These are phyloP conservation scores for Cryptosporidium viatorum DNA, from an alignment of 169 alveolate genomes.

Conservation along the genomic window DNA sequence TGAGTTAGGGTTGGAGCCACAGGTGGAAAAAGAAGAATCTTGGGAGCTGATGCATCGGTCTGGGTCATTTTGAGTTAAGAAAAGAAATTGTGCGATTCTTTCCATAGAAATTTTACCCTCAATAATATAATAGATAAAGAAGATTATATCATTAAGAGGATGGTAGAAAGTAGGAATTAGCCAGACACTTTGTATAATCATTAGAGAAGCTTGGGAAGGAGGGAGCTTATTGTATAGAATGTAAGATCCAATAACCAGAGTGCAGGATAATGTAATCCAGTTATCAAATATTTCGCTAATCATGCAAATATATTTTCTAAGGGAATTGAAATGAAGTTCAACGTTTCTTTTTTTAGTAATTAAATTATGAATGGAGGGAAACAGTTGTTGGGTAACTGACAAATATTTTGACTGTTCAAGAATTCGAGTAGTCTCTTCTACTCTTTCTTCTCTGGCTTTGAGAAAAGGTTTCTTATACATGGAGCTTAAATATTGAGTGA, in stretches of 20 bases:
- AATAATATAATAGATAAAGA: slow-evolving; percentile 23
- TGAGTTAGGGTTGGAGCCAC: neutral
- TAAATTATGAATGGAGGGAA: slow-evolving; percentile 20
- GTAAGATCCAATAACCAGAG: slow-evolving; percentile 32
- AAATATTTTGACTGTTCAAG: slow-evolving; percentile 59
- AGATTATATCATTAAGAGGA: slow-evolving; percentile 41
- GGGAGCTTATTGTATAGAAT: slow-evolving; percentile 36
- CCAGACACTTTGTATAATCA: slow-evolving; percentile 68
- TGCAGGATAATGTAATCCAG: slow-evolving; percentile 39
- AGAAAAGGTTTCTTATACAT: slow-evolving; percentile 57
- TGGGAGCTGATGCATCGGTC: neutral
- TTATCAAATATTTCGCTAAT: slow-evolving; percentile 40
- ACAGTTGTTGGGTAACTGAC: slow-evolving; percentile 63
- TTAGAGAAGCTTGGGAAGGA: slow-evolving; percentile 34
- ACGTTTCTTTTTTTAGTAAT: neutral
- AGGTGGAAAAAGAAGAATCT: neutral
- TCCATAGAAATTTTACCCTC: slow-evolving; percentile 52
- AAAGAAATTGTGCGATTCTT: slow-evolving; percentile 55
- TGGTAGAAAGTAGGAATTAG: slow-evolving; percentile 59
- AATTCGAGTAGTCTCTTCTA: slow-evolving; percentile 22
- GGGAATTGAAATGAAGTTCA: slow-evolving; percentile 47
- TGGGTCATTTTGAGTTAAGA: neutral
- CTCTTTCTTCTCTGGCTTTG: slow-evolving; percentile 71
- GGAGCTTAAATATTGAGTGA: slow-evolving; percentile 39
- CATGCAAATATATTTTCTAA: slow-evolving; percentile 59